Evolutionary conservation across 768 basidiomycete genomes (phyloP).

Genomic region (Asterophora lycoperdoides): DNA sequence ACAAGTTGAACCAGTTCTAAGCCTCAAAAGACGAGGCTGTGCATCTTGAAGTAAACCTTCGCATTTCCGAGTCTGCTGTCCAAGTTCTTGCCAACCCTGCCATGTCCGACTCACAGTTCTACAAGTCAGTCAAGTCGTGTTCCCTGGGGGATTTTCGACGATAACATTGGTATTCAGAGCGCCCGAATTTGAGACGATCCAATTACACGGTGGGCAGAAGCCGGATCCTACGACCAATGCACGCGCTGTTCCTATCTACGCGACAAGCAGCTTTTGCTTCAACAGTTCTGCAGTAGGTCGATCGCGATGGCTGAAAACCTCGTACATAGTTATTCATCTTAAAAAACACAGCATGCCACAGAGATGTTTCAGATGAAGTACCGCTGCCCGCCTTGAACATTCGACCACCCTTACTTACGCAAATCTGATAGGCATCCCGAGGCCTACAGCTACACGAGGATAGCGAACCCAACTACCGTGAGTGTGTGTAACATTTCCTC

Average conservation of each 20-base stretch:
- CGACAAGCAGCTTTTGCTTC: conserved; percentile 69
- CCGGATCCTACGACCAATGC: conserved; percentile 65
- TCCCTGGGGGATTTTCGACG: not conserved
- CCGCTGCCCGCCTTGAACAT: not conserved
- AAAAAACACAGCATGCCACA: conserved; percentile 52
- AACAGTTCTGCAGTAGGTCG: conserved; percentile 44
- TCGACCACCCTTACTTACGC: too few species aligned
- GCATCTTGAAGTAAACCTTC: too few species aligned
- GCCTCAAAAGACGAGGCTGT: too few species aligned
- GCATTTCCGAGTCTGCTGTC: too few species aligned
- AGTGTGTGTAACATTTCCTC: conserved; percentile 10
- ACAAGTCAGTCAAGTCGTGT: too few species aligned
- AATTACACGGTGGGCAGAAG: conserved; percentile 72
- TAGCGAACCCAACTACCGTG: conserved; percentile 65
- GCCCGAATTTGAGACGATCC: conserved; percentile 77
- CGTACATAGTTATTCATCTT: not conserved
- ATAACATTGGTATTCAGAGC: conserved; percentile 31
- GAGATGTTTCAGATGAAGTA: conserved; percentile 65
- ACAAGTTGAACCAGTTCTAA: too few species aligned
- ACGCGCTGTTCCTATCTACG: conserved; percentile 76
- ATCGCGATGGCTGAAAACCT: not conserved
- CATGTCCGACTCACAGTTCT: too few species aligned
- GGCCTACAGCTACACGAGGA: conserved; percentile 67
- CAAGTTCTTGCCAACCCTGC: too few species aligned
- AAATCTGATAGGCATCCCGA: conserved; percentile 33